Evolutionary conservation across 805 yeast species (phyloP), one percentile per base, ranked within the genome.

Genomic region (Groenewaldozyma salmanticensis): DNA sequence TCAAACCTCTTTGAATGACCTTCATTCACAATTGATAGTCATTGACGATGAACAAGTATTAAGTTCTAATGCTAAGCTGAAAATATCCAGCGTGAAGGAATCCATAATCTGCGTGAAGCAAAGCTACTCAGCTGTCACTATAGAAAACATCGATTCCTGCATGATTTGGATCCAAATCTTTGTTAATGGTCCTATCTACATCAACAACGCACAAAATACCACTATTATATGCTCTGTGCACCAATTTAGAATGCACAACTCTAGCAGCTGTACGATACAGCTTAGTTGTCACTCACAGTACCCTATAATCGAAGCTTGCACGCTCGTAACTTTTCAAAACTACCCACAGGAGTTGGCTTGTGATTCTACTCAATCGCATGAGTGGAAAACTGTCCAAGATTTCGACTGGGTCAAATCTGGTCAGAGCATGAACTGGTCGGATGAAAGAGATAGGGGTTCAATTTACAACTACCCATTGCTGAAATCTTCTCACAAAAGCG

Each of bases 231-330:
- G 42, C 27, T 24, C 31, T 6, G 48, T 60, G 42, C 56, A 56
- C 20, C 62, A 58, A 38, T 52, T 54, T 34, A 45, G 61, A 11
- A 38, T 58, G 16, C 58, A 57, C 35, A 27, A 46, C 27, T 49
- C 61, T 36, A 19, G 21, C 3, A 36, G 46, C 31, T 33, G 39
- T 15, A 36, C 40, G 4, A 38, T 58, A 2, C 45, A 39, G 24
- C 37, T 58, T 4, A 49, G 55, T n/a, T 55, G 60, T 42, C n/a
- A 21, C 13, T 50, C 51, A 5, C 39, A 24, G 16, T 39, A 49
- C 15, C 62, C 62, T 6, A 45, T 55, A 18, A 52, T 58, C 19
- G 62, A 58, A 39, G 21, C 42, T 16, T 50, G 54, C 40, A 15
- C 15, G 4, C 34, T 15, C 2, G 37, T 58, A n/a, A 18, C 15